These are phyloP conservation scores for Paecilomyces sp. DNA, from an alignment of 2,329 filamentous ascomycete genomes.

Conservation along the genomic window DNA sequence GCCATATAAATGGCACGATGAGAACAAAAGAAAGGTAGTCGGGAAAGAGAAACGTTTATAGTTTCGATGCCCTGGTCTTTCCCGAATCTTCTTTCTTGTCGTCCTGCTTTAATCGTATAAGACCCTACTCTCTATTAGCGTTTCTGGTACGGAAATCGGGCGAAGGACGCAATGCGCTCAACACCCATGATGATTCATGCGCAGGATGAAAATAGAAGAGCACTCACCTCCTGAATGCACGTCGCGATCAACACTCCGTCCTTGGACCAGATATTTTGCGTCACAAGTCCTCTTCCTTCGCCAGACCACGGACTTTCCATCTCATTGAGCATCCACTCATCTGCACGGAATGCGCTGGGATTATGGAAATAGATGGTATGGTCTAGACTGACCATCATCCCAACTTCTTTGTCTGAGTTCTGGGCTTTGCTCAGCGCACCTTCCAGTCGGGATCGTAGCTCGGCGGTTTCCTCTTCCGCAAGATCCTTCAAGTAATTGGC, in stretches of 20 bases:
- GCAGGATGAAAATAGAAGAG: slow-evolving; percentile 1
- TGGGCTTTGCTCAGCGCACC: slow-evolving; percentile 23
- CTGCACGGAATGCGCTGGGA: slow-evolving; percentile 39
- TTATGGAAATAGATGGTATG: slow-evolving; percentile 48
- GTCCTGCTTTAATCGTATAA: slow-evolving; percentile 41
- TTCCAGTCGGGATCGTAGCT: slow-evolving; percentile 28
- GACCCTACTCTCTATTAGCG: slow-evolving; percentile 28
- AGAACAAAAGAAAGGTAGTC: neutral
- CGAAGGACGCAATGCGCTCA: neutral
- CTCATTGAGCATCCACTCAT: slow-evolving; percentile 46
- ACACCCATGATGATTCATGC: neutral
- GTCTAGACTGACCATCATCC: slow-evolving; percentile 47
- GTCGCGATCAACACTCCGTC: slow-evolving; percentile 43
- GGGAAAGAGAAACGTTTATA: neutral
- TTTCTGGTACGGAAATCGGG: neutral
- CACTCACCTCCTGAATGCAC: slow-evolving; percentile 43
- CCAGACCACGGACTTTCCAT: slow-evolving; percentile 47
- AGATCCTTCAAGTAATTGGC: slow-evolving; percentile 33
- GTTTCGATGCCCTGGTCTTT: slow-evolving; percentile 7
- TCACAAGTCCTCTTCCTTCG: slow-evolving; percentile 41
- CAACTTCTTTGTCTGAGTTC: slow-evolving; percentile 28
- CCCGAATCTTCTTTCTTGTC: slow-evolving; percentile 8
- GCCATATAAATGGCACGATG: neutral
- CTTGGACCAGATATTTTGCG: slow-evolving; percentile 44
- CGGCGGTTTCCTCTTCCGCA: slow-evolving; percentile 34